Base-by-base conservation (phyloP, 2,329 filamentous ascomycete genomes). In the Metarhizium humberi region DNA sequence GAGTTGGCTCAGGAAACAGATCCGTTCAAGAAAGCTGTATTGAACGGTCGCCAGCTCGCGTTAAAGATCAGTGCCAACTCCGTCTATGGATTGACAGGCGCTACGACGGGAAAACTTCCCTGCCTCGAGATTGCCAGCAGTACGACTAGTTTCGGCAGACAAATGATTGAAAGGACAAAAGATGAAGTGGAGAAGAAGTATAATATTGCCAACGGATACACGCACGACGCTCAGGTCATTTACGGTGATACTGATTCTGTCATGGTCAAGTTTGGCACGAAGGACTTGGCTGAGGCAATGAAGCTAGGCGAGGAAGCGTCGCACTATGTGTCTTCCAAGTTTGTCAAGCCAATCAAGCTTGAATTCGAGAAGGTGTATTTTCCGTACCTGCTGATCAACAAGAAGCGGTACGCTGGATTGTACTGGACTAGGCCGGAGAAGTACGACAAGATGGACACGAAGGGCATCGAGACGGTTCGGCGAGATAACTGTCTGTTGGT, bases 301-400 rank as follows among this genome's bases (percentile, higher is more conserved):
- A 91, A 88, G 66, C 77, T 99, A 29, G 94, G 94, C n/a, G 82
- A 96, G 66, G 92, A 99, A 69, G 94, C 94, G 11, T 88, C 94
- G 0, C 79, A 86, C 20, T 95, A 78, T 63, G 94, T 99, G 45
- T 96, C 94, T 4, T 81, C 82, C 49, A 96, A 96, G 69, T 99
- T 99, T 68, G 77, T 92, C 69, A 95, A 94, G 67, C 94, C 94
- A 4, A 99, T 99, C 79, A 99, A 97, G 75, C 82, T 99, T 36
- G 94, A 99, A 71, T 99, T 99, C 72, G 94, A 99, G 71, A 99
- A 99, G 73, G 92, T 99, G 1, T 99, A 99, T 73, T 99, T 88
- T 69, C 94, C 94, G 1, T 99, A 99, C 68, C 79, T 99, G 38
- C 80, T 99, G 52, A 99, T 99, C 84, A 99, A 99, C 84, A 99